These are phyloP conservation scores for Epichloe elymi DNA, from an alignment of 2,329 filamentous ascomycete genomes.

Conservation along the genomic window DNA sequence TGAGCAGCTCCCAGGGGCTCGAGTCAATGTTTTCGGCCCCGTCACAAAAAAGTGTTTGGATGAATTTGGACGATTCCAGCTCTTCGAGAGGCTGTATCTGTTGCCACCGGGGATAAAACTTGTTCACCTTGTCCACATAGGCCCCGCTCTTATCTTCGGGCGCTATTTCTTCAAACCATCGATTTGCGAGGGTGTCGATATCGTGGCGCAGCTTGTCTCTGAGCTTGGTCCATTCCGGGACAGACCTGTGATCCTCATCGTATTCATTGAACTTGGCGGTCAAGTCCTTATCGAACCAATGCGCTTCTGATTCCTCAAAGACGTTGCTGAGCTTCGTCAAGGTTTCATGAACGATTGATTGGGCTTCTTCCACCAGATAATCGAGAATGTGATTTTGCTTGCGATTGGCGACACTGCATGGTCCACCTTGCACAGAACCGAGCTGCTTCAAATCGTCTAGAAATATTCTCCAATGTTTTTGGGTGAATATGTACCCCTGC, in stretches of 20 bases:
- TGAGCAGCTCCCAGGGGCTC: slow-evolving; percentile 34
- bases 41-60: slow-evolving; percentile 15
- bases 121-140: slow-evolving; percentile 17
- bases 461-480: slow-evolving; percentile 27
- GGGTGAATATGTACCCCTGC: slow-evolving; percentile 37
- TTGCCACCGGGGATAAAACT: slow-evolving; percentile 28
- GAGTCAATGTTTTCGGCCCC: slow-evolving; percentile 13
- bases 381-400: background rate
- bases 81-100: slow-evolving; percentile 24
- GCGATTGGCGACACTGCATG: no score
- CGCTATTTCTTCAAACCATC: slow-evolving; percentile 20
- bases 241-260: background rate
- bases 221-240: slow-evolving; percentile 17
- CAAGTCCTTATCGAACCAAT: background rate
- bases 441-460: slow-evolving; percentile 11
- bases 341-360: background rate
- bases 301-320: background rate
- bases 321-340: background rate
- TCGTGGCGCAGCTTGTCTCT: slow-evolving; percentile 10
- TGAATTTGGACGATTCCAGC: slow-evolving; percentile 12
- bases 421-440: no score
- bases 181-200: slow-evolving; percentile 14
- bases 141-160: slow-evolving; percentile 6
- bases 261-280: background rate
- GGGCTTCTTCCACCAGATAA: background rate